Evolutionary conservation across 306 rosid genomes (phyloP), one percentile per base, ranked within the genome.

Genomic region (Gastrolobium bilobum): DNA sequence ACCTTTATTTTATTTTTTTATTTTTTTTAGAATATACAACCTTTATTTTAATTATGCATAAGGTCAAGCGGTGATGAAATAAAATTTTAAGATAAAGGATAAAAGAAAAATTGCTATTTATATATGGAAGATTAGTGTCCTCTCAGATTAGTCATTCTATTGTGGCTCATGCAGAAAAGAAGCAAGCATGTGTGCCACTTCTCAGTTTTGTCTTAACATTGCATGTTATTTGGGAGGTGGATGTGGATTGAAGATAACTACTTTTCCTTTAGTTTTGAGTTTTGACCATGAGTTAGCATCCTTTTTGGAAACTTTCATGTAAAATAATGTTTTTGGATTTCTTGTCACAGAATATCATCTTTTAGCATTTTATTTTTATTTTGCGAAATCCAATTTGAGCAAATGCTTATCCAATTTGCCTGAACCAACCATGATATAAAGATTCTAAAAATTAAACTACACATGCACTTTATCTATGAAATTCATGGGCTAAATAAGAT

Each of bases 111-210:
- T 20, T 20, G 26, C 1, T 20, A 20, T 20, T 20, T 20, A 20
- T 20, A 20, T 20, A 20, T 20, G 26, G 26, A 20, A 20, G 26
- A 20, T 20, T 20, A 20, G 26, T 20, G 26, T 20, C 26, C 26
- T 20, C 26, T 20, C 26, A 20, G 0, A 20, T 20, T 20, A 20
- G 0, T 20, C 26, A 20, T 20, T 20, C 26, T 20, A 20, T 20
- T 20, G 26, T 20, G 26, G 0, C 26, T 20, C 26, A 20, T 0
- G 26, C 26, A 20, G 26, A n/a, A 14, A 54, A 9, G 29, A 67
- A 14, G 4, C 50, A 33, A n/a, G 76, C 48, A 68, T 54, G 65
- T 54, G 75, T n/a, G n/a, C 47, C 7, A 54, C 35, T 77, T 56
- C 3, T 30, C 10, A 15, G 15, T 61, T 47, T 61, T 47, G 10